Conservation (phyloP, 2,329 filamentous ascomycete species). For the Chrysoporthe cubensis region DNA sequence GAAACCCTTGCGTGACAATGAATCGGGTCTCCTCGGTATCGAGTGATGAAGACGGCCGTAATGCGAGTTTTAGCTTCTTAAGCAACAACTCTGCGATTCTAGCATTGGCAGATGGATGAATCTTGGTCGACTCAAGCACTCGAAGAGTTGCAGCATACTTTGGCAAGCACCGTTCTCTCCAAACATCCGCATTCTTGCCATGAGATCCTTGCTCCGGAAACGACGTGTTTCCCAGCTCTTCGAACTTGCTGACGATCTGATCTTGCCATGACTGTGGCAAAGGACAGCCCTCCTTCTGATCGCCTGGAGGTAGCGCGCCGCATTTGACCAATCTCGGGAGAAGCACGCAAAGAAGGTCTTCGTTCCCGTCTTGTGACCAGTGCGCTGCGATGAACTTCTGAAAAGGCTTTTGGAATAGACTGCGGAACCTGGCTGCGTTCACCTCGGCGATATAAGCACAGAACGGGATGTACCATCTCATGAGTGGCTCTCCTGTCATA, state of each 20-base stretch:
- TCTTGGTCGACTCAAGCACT: slow-evolving; percentile 62
- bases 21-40: slow-evolving; percentile 70
- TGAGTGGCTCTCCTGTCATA: slow-evolving; percentile 67
- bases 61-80: slow-evolving; percentile 66
- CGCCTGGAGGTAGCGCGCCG: slow-evolving; percentile 56
- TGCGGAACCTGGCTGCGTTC: slow-evolving; percentile 73
- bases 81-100: slow-evolving; percentile 69
- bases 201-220: slow-evolving; percentile 67
- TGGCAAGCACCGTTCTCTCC: slow-evolving; percentile 66
- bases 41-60: slow-evolving; percentile 63
- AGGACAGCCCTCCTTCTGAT: slow-evolving; percentile 57
- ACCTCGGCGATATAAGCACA: slow-evolving; percentile 80
- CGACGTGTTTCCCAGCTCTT: slow-evolving; percentile 64
- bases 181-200: slow-evolving; percentile 64
- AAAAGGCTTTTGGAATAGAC: slow-evolving; percentile 78
- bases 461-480: slow-evolving; percentile 79
- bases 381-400: slow-evolving; percentile 79
- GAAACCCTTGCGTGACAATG: slow-evolving; percentile 75
- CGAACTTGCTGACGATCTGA: slow-evolving; percentile 72
- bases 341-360: slow-evolving; percentile 70
- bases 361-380: slow-evolving; percentile 69
- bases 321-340: slow-evolving; percentile 67
- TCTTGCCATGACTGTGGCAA: slow-evolving; percentile 73
- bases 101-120: slow-evolving; percentile 69
- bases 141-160: slow-evolving; percentile 70